These are phyloP conservation scores for Gastroboletus turbinatus DNA, from an alignment of 1,284 basidiomycete genomes.

Conservation along the genomic window DNA sequence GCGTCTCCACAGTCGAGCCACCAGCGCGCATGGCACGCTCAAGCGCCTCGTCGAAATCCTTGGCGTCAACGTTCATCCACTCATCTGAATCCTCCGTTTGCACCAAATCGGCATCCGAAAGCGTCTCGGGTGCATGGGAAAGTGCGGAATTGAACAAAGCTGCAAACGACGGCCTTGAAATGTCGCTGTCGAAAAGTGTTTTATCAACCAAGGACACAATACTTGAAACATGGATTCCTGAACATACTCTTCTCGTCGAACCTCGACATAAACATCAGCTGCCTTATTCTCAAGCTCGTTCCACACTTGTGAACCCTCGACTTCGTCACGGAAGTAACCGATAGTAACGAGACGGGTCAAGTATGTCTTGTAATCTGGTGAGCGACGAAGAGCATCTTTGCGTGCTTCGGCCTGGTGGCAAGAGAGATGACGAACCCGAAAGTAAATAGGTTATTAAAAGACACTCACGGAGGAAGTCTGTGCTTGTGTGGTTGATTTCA, in stretches of 20 bases:
- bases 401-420: slow-evolving; percentile 51
- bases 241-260: slow-evolving; percentile 65
- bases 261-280: slow-evolving; percentile 60
- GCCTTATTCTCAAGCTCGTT: slow-evolving; percentile 71
- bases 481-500: slow-evolving; percentile 39
- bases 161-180: slow-evolving; percentile 71
- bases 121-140: slow-evolving; percentile 34
- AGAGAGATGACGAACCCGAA: background rate
- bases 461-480: slow-evolving; percentile 49
- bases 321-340: slow-evolving; percentile 76
- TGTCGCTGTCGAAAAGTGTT: slow-evolving; percentile 41
- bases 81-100: slow-evolving; percentile 64
- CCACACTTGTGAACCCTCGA: slow-evolving; percentile 78
- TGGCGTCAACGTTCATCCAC: slow-evolving; percentile 70
- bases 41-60: slow-evolving; percentile 64
- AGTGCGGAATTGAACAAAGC: slow-evolving; percentile 67
- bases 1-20: slow-evolving; percentile 21
- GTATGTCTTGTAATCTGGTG: slow-evolving; percentile 67
- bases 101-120: slow-evolving; percentile 12
- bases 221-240: background rate
- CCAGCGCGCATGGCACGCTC: slow-evolving; percentile 31
- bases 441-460: background rate
- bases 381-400: slow-evolving; percentile 63
- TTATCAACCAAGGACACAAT: slow-evolving; percentile 1
- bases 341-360: slow-evolving; percentile 59